Evolutionary conservation across 805 yeast genomes (phyloP).

Genomic region (Blastobotrys parvus): DNA sequence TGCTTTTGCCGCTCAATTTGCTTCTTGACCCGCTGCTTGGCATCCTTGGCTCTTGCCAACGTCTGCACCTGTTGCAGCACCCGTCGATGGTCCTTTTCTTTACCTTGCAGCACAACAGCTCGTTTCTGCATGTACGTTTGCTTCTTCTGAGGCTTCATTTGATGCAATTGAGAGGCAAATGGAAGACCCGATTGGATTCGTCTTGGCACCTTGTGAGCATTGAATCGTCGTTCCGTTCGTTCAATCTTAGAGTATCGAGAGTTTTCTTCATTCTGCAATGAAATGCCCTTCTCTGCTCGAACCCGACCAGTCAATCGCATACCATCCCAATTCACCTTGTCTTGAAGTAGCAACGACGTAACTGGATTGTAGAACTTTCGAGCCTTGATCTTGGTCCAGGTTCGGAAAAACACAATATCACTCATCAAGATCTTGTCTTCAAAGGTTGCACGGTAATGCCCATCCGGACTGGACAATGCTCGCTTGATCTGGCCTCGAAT

Average conservation of each 20-base stretch:
- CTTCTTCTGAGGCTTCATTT: slow-evolving; percentile 75
- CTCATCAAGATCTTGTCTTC: slow-evolving; percentile 84
- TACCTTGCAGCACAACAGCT: slow-evolving; percentile 88
- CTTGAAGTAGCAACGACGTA: slow-evolving; percentile 68
- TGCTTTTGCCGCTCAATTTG: slow-evolving; percentile 66
- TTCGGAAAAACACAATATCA: slow-evolving; percentile 80
- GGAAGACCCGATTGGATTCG: slow-evolving; percentile 72
- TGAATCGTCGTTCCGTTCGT: slow-evolving; percentile 76
- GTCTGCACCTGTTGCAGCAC: slow-evolving; percentile 83
- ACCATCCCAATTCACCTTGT: slow-evolving; percentile 89
- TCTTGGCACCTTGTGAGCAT: slow-evolving; percentile 80
- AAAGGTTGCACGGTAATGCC: slow-evolving; percentile 91
- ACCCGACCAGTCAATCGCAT: slow-evolving; percentile 94
- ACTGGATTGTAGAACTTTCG: slow-evolving; percentile 94
- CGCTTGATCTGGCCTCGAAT: slow-evolving; percentile 96
- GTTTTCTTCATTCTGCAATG: slow-evolving; percentile 50
- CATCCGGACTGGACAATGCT: slow-evolving; percentile 90
- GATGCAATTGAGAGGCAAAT: slow-evolving; percentile 81
- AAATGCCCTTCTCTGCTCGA: slow-evolving; percentile 62
- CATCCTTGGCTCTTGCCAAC: slow-evolving; percentile 75
- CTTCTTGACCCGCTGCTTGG: slow-evolving; percentile 65
- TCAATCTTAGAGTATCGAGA: slow-evolving; percentile 64
- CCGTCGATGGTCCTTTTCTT: slow-evolving; percentile 87
- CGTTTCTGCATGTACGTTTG: slow-evolving; percentile 78
- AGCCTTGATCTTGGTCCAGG: slow-evolving; percentile 94